phyloP scores from a whole-genome alignment of 805 yeast species.

The Saturnispora hagleri region DNA sequence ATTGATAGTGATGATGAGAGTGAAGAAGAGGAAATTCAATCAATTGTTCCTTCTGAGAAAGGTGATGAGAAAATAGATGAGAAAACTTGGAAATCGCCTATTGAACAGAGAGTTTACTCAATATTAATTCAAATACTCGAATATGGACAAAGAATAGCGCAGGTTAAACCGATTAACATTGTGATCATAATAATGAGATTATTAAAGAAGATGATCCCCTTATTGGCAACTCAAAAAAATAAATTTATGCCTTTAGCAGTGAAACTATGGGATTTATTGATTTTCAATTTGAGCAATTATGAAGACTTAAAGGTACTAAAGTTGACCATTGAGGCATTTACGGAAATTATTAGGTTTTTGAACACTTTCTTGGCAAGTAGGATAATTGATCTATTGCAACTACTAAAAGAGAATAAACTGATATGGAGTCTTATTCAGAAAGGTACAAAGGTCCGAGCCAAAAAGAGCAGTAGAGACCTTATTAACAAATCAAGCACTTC shows the following conservation, averaged over 20 bases:
- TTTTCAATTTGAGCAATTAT: constrained; percentile 14
- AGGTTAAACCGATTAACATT: constrained; percentile 39
- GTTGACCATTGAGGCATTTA: constrained; percentile 23
- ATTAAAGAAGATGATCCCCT: constrained; percentile 35
- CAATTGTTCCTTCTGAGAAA: constrained; percentile 23
- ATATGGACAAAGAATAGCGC: constrained; percentile 59
- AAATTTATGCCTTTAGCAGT: constrained; percentile 42
- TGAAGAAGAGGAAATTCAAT: constrained; percentile 28
- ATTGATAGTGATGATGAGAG: constrained; percentile 31
- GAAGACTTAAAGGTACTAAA: constrained; percentile 25
- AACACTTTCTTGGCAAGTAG: constrained; percentile 40
- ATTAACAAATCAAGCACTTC: constrained; percentile 22
- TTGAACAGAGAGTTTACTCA: constrained; percentile 52
- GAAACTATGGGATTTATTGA: constrained; percentile 42
- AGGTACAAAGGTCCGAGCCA: constrained; percentile 1
- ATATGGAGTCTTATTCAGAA: constrained; percentile 13
- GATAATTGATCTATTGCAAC: constrained; percentile 34
- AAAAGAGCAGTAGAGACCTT: background rate
- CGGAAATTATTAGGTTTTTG: constrained; percentile 26
- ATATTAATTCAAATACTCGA: constrained; percentile 51
- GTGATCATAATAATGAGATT: constrained; percentile 49
- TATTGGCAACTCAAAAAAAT: constrained; percentile 41
- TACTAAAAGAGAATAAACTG: constrained; percentile 5
- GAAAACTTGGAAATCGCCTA: constrained; percentile 55
- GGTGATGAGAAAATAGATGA: constrained; percentile 17